Conservation (phyloP, 2,329 filamentous ascomycete species). For the Microcera coccophila region DNA sequence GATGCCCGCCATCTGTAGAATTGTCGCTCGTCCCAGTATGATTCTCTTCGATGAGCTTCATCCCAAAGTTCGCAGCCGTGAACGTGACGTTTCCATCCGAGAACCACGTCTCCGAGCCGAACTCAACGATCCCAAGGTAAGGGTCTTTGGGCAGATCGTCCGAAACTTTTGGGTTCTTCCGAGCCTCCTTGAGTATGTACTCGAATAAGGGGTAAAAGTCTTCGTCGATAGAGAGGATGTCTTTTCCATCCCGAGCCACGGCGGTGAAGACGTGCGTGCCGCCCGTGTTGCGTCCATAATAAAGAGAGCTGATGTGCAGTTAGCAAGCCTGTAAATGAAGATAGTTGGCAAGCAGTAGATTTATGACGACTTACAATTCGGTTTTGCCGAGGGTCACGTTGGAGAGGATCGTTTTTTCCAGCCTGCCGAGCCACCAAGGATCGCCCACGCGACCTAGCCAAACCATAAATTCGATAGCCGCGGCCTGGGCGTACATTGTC, state of each 20-base stretch:
- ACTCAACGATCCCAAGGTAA: slow-evolving; percentile 20
- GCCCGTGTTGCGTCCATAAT: slow-evolving; percentile 20
- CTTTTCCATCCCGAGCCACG: slow-evolving; percentile 13
- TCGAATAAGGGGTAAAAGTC: slow-evolving; percentile 25
- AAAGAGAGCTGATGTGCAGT: slow-evolving; percentile 13
- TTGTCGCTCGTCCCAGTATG: not conserved
- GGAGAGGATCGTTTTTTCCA: slow-evolving; percentile 17
- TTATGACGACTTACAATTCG: slow-evolving; percentile 17
- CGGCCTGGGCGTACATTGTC: slow-evolving; percentile 20
- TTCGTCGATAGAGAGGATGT: slow-evolving; percentile 19
- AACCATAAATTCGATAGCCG: slow-evolving; percentile 23
- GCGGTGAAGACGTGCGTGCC: slow-evolving; percentile 25
- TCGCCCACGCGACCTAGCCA: slow-evolving; percentile 24
- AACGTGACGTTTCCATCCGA: slow-evolving; percentile 24
- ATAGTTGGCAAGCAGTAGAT: not conserved
- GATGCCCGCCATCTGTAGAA: slow-evolving; percentile 28
- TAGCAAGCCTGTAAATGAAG: not conserved
- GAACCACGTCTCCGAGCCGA: slow-evolving; percentile 24
- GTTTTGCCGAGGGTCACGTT: slow-evolving; percentile 20
- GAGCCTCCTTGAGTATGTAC: slow-evolving; percentile 20
- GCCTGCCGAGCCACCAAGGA: slow-evolving; percentile 24
- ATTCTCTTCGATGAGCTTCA: slow-evolving; percentile 13
- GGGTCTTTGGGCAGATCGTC: slow-evolving; percentile 21
- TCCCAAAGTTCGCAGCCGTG: slow-evolving; percentile 22
- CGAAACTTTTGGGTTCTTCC: slow-evolving; percentile 7